Evolutionary conservation across 768 basidiomycete genomes (phyloP).

Genomic region (Harrya chromipes): DNA sequence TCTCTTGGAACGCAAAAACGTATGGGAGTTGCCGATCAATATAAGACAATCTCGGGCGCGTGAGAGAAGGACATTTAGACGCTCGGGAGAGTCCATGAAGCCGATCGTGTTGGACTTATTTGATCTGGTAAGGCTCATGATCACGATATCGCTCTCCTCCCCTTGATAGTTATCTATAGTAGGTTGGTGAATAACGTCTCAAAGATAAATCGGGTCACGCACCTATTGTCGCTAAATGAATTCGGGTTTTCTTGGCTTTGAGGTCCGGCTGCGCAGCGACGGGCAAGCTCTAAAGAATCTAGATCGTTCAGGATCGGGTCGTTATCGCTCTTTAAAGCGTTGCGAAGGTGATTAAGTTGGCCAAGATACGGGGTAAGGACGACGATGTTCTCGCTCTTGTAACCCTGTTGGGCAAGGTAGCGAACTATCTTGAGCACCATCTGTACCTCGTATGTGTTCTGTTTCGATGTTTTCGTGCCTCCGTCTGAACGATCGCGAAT

Average conservation of each 20-base stretch:
- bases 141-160: conserved; percentile 68
- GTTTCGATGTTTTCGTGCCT: conserved; percentile 51
- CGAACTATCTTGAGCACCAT: conserved; percentile 66
- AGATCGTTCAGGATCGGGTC: conserved; percentile 64
- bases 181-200: not conserved
- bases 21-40: conserved; percentile 61
- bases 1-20: conserved; percentile 39
- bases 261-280: conserved; percentile 27
- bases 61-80: conserved; percentile 68
- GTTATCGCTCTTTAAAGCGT: conserved; percentile 40
- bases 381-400: conserved; percentile 58
- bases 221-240: conserved; percentile 72
- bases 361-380: conserved; percentile 69
- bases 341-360: conserved; percentile 50
- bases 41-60: conserved; percentile 63
- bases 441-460: conserved; percentile 53
- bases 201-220: not conserved
- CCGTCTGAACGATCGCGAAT: conserved; percentile 45
- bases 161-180: conserved; percentile 72
- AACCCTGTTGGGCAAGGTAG: conserved; percentile 67
- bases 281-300: conserved; percentile 56
- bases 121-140: conserved; percentile 58
- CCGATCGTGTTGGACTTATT: conserved; percentile 57
- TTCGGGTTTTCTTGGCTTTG: conserved; percentile 36
- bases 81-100: conserved; percentile 67